A percentile compares a stretch with the other conserved stretches of the same genome.
phyloP scores from a whole-genome alignment of 495 filamentous ascomycete genomes.

The Immersiella caudata region DNA sequence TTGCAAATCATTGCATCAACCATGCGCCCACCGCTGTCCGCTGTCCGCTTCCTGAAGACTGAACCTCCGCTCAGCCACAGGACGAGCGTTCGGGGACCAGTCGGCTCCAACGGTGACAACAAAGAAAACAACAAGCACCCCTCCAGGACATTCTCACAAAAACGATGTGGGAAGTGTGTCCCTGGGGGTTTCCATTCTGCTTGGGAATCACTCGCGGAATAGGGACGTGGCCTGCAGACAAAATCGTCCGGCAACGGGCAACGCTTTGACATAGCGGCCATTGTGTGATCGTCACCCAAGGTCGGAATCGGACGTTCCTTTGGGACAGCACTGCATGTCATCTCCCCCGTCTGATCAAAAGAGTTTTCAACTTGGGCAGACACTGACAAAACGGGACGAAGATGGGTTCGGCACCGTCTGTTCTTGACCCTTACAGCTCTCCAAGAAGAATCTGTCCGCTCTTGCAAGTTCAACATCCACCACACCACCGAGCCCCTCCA shows the following conservation, averaged over 20 bases:
- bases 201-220: background rate
- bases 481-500: background rate
- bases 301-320: constrained; percentile 16
- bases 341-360: constrained; percentile 8
- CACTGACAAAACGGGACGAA: background rate
- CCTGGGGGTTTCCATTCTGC: background rate
- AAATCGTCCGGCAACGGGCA: background rate
- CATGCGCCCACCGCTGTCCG: too few species aligned
- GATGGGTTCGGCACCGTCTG: too few species aligned
- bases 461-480: background rate
- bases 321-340: background rate
- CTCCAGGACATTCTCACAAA: too few species aligned
- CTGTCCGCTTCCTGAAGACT: too few species aligned
- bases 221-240: background rate
- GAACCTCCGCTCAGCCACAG: background rate
- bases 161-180: too few species aligned
- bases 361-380: background rate
- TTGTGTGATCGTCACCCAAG: constrained; percentile 30
- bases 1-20: too few species aligned
- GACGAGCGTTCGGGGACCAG: background rate
- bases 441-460: too few species aligned
- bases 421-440: background rate
- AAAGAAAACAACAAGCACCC: background rate
- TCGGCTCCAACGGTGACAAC: background rate
- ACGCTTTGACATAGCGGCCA: constrained; percentile 27